Evolutionary conservation across 345 rosid genomes (phyloP).

Genomic region (Toxicodendron radicans): DNA sequence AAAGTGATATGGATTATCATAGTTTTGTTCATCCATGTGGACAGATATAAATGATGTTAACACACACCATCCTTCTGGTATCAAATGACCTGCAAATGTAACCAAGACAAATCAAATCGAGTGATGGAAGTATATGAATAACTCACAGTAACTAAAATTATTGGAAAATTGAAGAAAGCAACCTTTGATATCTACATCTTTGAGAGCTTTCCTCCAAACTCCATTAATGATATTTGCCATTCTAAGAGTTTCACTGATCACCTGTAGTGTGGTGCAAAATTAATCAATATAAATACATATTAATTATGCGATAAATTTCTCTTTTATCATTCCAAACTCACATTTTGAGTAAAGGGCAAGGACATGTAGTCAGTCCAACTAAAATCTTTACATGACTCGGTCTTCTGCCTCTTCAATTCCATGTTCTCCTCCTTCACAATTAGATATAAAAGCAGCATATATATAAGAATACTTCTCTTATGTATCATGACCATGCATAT

Average conservation of each 20-base stretch:
- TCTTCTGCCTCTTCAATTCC: constrained; percentile 71
- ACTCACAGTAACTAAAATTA: neutral
- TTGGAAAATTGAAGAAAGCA: neutral
- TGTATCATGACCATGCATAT: too few relatives aligned
- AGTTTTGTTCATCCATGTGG: constrained; percentile 86
- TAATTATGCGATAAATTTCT: neutral
- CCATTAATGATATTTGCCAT: constrained; percentile 86
- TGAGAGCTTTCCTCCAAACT: constrained; percentile 91
- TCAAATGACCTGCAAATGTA: constrained; percentile 63
- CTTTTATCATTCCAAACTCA: constrained; percentile 26
- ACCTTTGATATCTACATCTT: constrained; percentile 90
- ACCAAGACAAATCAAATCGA: neutral
- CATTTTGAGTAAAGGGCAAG: constrained; percentile 89
- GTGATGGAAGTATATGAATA: too few relatives aligned
- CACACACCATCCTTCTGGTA: constrained; percentile 95
- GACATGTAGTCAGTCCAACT: constrained; percentile 85
- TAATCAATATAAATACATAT: neutral
- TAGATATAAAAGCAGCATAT: neutral
- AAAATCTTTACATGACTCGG: constrained; percentile 43
- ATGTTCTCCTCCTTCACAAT: constrained; percentile 72
- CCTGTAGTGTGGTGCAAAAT: constrained; percentile 34
- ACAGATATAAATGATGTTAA: constrained; percentile 81
- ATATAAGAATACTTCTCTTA: too few relatives aligned
- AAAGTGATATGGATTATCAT: constrained; percentile 71
- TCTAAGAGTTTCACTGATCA: constrained; percentile 90